phyloP scores from a whole-genome alignment of 75 land plant genomes.

The Cunninghamia lanceolata region DNA sequence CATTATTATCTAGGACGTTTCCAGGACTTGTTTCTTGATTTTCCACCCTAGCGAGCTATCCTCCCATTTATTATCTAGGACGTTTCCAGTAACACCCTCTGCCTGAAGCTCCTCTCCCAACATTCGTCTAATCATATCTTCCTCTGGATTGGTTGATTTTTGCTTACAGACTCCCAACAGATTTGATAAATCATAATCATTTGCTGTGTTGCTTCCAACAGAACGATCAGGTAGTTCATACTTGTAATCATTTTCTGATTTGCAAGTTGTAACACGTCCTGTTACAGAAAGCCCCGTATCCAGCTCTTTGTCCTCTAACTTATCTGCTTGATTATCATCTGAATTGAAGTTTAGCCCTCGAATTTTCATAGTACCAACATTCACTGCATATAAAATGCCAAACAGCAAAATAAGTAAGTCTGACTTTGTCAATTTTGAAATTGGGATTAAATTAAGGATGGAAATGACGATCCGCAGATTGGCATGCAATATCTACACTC shows the following conservation, averaged over 20 bases:
- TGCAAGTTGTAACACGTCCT: neutral
- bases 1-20: too few species aligned
- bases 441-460: neutral
- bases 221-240: neutral
- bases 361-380: conserved; percentile 75
- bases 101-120: conserved; percentile 11
- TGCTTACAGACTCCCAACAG: neutral
- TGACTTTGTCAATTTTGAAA: neutral
- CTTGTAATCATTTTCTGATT: neutral
- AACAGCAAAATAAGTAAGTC: conserved; percentile 1
- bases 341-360: conserved; percentile 48
- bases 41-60: conserved; percentile 6
- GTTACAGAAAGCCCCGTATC: neutral
- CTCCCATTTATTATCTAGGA: conserved; percentile 3
- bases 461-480: neutral
- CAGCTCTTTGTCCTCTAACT: neutral
- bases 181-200: neutral
- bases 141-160: conserved; percentile 6
- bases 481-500: neutral
- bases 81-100: neutral
- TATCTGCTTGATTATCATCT: conserved; percentile 19
- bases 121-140: neutral
- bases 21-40: conserved; percentile 6
- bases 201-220: neutral
- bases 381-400: conserved; percentile 45